These are phyloP conservation scores for Acanthamoeba castellanii DNA, from an alignment of 208 protist genomes.

Conservation along the genomic window DNA sequence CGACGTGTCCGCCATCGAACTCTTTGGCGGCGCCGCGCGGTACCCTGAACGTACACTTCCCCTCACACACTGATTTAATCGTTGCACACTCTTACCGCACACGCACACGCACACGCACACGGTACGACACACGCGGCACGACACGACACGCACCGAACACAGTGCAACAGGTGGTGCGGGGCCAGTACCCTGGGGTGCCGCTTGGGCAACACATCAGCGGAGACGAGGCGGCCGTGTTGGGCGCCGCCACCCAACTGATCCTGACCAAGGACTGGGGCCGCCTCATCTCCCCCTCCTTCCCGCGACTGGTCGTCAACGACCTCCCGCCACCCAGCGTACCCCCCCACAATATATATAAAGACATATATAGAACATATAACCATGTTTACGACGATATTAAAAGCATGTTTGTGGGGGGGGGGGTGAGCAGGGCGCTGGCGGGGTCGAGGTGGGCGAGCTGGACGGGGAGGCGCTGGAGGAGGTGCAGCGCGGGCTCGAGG, in stretches of 20 bases:
- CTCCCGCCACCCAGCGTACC: not conserved
- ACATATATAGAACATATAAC: too few species aligned
- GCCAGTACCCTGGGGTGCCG: not conserved
- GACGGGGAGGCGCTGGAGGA: not conserved
- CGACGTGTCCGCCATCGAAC: slow-evolving; percentile 46
- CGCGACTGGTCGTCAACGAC: not conserved
- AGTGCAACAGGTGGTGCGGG: slow-evolving; percentile 19
- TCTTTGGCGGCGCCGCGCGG: slow-evolving; percentile 33
- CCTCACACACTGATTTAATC: not conserved
- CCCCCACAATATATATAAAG: too few species aligned
- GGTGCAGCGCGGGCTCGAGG: not conserved
- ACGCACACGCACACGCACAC: not conserved
- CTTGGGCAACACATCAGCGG: slow-evolving; percentile 48
- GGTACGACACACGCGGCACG: not conserved
- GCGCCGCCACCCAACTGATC: slow-evolving; percentile 18
- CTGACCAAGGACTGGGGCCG: slow-evolving; percentile 38
- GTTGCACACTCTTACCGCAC: too few species aligned
- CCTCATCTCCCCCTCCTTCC: not conserved
- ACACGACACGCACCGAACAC: not conserved
- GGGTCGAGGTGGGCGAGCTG: not conserved
- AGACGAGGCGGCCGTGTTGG: slow-evolving; percentile 43
- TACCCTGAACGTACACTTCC: not conserved
- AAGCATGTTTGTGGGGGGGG: too few species aligned
- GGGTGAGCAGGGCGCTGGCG: not conserved
- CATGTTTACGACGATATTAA: too few species aligned